These are phyloP conservation scores for Petasospora fabianii DNA, from an alignment of 1,139 yeast species.

Conservation along the genomic window DNA sequence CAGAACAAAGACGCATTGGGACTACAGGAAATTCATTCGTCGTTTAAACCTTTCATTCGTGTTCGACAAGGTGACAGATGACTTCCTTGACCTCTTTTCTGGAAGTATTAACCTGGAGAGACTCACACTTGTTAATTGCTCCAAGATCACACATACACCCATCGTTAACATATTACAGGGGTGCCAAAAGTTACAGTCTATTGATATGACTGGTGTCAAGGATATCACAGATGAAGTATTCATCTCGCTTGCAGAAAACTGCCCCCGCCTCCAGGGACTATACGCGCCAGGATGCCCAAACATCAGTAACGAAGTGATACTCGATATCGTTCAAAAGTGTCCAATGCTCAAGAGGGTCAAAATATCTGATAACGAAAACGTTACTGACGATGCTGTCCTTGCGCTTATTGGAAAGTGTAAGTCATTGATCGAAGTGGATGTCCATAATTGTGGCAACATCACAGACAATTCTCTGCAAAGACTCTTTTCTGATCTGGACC, in stretches of 20 bases:
- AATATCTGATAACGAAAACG: slow-evolving; percentile 64
- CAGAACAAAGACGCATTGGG: slow-evolving; percentile 53
- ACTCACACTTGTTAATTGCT: slow-evolving; percentile 79
- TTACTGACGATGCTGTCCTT: slow-evolving; percentile 66
- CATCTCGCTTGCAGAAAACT: slow-evolving; percentile 62
- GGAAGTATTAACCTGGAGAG: slow-evolving; percentile 81
- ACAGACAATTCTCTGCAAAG: slow-evolving; percentile 58
- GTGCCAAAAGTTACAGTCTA: slow-evolving; percentile 73
- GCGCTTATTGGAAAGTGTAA: slow-evolving; percentile 68
- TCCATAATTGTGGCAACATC: slow-evolving; percentile 76
- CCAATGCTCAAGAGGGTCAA: slow-evolving; percentile 80
- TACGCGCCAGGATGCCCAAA: slow-evolving; percentile 82
- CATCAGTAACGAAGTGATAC: slow-evolving; percentile 65
- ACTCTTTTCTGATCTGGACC: slow-evolving; percentile 64
- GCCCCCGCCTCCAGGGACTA: slow-evolving; percentile 80
- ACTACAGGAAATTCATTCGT: slow-evolving; percentile 71
- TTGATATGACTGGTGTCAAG: slow-evolving; percentile 85
- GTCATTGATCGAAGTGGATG: slow-evolving; percentile 82
- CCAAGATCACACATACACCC: slow-evolving; percentile 57
- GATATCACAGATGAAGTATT: slow-evolving; percentile 67
- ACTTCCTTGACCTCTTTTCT: slow-evolving; percentile 47
- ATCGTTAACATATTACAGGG: slow-evolving; percentile 58
- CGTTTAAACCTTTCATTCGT: slow-evolving; percentile 78
- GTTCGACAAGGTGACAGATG: slow-evolving; percentile 64
- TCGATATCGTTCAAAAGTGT: slow-evolving; percentile 56